Evolutionary conservation across 768 basidiomycete species (phyloP).

Genomic region (Mycena haematopus): DNA sequence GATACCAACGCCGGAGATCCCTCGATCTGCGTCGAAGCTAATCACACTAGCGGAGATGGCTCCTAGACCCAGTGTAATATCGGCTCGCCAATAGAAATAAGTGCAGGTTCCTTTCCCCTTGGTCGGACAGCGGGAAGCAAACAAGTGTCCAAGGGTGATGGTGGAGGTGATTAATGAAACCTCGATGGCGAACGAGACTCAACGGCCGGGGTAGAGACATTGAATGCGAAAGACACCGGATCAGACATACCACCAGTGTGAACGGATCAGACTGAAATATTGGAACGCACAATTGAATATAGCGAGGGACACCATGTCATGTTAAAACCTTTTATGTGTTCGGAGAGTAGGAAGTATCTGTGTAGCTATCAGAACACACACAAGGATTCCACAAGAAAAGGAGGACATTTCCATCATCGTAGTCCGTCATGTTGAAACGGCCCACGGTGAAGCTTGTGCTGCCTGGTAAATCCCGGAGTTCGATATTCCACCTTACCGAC

Average conservation of each 20-base stretch:
- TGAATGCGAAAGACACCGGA: background rate
- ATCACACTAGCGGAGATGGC: background rate
- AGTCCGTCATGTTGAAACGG: no score
- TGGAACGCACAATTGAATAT: background rate
- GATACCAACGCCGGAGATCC: slow-evolving; percentile 2
- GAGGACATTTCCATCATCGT: no score
- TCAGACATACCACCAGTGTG: no score
- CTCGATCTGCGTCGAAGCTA: background rate
- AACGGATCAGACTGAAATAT: background rate
- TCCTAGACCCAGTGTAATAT: background rate
- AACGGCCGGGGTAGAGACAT: background rate
- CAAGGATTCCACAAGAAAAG: no score
- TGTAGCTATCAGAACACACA: no score
- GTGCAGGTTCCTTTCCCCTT: background rate
- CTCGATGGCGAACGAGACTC: background rate
- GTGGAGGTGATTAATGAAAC: background rate
- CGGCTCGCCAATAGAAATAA: background rate
- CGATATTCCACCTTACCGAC: no score
- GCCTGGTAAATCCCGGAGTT: no score
- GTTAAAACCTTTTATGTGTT: no score
- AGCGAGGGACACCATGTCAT: no score
- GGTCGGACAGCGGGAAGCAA: background rate
- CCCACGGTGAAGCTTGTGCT: no score
- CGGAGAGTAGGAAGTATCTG: background rate
- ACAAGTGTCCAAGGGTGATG: background rate